Percentiles rank a stretch among this genome's conserved stretches.
Evolutionary conservation across 352 stramenopile genomes (phyloP).

Genomic region (Sclerospora graminicola): DNA sequence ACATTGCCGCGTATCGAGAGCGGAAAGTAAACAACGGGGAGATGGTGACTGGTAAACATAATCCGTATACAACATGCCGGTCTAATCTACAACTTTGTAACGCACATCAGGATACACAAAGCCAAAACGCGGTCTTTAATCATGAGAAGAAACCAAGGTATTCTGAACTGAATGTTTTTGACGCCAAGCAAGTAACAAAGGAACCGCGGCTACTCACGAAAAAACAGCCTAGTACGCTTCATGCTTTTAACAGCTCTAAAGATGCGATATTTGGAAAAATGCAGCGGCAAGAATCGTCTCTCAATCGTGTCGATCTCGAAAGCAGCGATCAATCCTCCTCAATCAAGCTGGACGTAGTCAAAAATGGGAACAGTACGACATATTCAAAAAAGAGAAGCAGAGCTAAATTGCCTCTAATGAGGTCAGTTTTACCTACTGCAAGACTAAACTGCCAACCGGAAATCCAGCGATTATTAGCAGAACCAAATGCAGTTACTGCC

Average conservation of each 20-base stretch:
- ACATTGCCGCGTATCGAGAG: not conserved
- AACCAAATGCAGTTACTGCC: not conserved
- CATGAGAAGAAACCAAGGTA: not conserved
- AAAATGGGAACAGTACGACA: not conserved
- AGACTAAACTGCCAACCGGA: not conserved
- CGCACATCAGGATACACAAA: not conserved
- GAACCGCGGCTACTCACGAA: not conserved
- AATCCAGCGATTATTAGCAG: not conserved
- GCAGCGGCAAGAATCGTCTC: not conserved
- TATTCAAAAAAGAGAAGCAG: conserved; percentile 7
- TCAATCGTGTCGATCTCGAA: not conserved
- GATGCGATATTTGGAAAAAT: not conserved
- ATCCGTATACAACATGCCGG: not conserved
- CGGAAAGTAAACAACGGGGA: conserved; percentile 6
- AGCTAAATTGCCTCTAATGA: conserved; percentile 6
- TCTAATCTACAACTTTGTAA: not conserved
- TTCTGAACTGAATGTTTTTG: not conserved
- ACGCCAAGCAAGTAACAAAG: not conserved
- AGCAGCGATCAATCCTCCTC: not conserved
- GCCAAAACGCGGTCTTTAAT: not conserved
- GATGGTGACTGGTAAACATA: not conserved
- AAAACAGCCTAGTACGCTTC: not conserved
- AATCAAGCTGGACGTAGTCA: not conserved
- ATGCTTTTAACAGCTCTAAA: not conserved
- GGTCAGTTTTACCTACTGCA: not conserved